Conservation (phyloP, 106 monocot genomes). For the Phalaenopsis aphrodite region DNA sequence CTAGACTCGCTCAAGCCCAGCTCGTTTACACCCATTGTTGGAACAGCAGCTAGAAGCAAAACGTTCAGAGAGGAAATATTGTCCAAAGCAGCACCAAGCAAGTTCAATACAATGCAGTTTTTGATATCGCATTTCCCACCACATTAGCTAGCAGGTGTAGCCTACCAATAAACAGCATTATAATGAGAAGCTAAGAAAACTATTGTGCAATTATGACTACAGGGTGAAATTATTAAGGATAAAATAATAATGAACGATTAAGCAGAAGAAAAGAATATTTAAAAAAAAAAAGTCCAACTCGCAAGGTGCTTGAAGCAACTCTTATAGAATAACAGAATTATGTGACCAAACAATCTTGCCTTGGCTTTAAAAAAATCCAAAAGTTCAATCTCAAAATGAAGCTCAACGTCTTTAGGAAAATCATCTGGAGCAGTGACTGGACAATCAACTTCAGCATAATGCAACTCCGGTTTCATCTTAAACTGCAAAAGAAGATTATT, state of each 20-base stretch:
- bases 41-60: not conserved
- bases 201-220: not conserved
- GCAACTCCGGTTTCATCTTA: conserved; percentile 92
- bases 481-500: conserved; percentile 50
- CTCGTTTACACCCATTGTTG: not conserved
- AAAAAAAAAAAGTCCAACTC: not conserved
- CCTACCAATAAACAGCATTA: not conserved
- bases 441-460: conserved; percentile 82
- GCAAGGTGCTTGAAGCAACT: not conserved
- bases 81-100: not conserved
- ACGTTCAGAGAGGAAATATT: not conserved
- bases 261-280: not conserved
- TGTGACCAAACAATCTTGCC: conserved; percentile 26
- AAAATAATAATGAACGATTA: not conserved
- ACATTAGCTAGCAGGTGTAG: not conserved
- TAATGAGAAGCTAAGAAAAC: not conserved
- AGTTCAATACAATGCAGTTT: not conserved
- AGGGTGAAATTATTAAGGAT: not conserved
- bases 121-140: not conserved
- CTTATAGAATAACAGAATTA: not conserved
- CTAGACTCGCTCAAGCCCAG: too few relatives aligned
- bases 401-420: conserved; percentile 77
- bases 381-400: conserved; percentile 95
- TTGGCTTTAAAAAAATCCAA: conserved; percentile 93
- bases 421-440: conserved; percentile 64